phyloP scores from a whole-genome alignment of 352 stramenopile species.

The Phytophthora nicotianae region DNA sequence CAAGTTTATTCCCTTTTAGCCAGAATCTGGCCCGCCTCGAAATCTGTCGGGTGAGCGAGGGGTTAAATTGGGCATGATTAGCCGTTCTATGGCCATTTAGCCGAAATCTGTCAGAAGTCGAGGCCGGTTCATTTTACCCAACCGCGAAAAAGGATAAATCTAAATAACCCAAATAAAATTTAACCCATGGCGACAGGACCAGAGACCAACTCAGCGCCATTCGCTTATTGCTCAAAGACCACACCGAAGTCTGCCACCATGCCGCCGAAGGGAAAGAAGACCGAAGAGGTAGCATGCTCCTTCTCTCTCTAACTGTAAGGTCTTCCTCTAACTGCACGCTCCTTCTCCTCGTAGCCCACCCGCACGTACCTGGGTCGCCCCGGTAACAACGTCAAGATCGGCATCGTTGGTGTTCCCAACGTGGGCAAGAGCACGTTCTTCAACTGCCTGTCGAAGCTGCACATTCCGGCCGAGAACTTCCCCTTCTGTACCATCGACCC shows the following conservation, averaged over 20 bases:
- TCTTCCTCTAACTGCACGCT: slow-evolving; percentile 4
- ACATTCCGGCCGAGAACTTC: slow-evolving; percentile 93
- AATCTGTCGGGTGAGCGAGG: too few relatives aligned
- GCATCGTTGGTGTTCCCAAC: slow-evolving; percentile 99
- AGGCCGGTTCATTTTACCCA: too few relatives aligned
- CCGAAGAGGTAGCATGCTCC: slow-evolving; percentile 51
- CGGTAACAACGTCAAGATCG: slow-evolving; percentile 97
- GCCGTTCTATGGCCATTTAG: too few relatives aligned
- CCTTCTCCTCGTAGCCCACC: slow-evolving; percentile 31
- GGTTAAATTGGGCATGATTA: too few relatives aligned
- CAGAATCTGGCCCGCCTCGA: too few relatives aligned
- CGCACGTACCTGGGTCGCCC: slow-evolving; percentile 84
- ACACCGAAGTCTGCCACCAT: slow-evolving; percentile 39
- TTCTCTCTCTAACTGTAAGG: not conserved
- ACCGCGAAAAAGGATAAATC: too few relatives aligned
- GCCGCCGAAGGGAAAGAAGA: slow-evolving; percentile 87
- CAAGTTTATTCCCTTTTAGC: too few relatives aligned
- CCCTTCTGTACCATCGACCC: slow-evolving; percentile 99
- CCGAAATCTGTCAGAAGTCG: too few relatives aligned
- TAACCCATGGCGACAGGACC: too few relatives aligned
- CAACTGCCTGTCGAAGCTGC: slow-evolving; percentile 97
- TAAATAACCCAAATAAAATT: slow-evolving; percentile 2
- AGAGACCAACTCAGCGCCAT: slow-evolving; percentile 25
- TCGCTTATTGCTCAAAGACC: slow-evolving; percentile 27
- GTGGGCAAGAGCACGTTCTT: slow-evolving; percentile 99